Base-by-base conservation (phyloP, 2,329 filamentous ascomycete genomes). In the Colletotrichum caudatum region DNA sequence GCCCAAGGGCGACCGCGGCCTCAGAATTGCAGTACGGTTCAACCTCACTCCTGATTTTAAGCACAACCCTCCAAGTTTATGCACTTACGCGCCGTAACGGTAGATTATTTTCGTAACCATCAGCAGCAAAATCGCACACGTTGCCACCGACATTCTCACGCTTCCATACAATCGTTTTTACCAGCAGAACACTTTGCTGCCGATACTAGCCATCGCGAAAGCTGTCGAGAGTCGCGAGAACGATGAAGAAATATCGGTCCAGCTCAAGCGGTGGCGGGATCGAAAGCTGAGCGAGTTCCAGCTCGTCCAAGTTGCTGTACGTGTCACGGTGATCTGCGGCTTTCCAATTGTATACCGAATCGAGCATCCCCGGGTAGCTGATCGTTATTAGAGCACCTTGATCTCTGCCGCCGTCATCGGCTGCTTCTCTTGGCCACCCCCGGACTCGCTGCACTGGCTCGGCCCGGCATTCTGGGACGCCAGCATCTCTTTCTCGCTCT, bases 161-260 rank as follows among this genome's bases (percentile, higher is more conserved):
- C 71, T 78, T 1, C 76, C 76, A 1, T 77, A 78, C 48, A 76
- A 78, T 56, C 72, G 76, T 7, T 77, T 77, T 50, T 77, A 76
- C 60, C 72, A 75, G 11, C 76, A 77, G 29, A 77, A 77, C 56
- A 78, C 75, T 1, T 64, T 78, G 12, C 54, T 75, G 5, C 75
- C 76, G 8, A 74, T 78, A 18, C 67, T 74, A 18, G 51, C 75
- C 14, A 75, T 78, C 29, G 68, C 73, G 3, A 72, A 73, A 16
- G 62, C 46, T 1, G 68, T 75, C 29, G 67, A 73, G 26, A 57
- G 73, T 2, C 41, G 63, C 7, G 65, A 74, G n/a, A 51, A 58
- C 4, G 64, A 67, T 18, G 71, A 64, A 5, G 64, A 74, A n/a
- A 74, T 75, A 7, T 62, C 69, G n/a, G 59, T 70, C 1, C 74